Base-by-base conservation (phyloP, 352 stramenopile species). In the Pythium angustatum region DNA sequence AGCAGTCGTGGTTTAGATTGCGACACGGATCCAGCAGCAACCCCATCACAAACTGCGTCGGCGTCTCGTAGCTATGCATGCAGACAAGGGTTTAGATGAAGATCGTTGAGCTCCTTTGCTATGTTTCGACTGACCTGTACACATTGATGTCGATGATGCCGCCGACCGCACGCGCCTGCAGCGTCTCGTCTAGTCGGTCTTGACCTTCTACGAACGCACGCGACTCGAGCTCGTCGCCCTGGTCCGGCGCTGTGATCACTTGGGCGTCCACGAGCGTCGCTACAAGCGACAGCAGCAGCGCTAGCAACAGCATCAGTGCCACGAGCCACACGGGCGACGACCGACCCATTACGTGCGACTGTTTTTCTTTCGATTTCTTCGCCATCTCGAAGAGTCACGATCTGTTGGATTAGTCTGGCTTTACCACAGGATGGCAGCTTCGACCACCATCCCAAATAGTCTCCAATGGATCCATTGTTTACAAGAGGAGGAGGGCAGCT, bases 11-110 rank as follows among this genome's bases (percentile, higher is more conserved):
- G 1, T 65, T 47, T 11, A 73, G 83, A 34, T 79, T 60, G 5
- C 77, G 76, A 48, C 87, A 96, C 21, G 87, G 87, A 62, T 96
- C 83, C 36, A 96, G 27, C 36, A 96, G 65, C n/a, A 96, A 59
- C 6, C 87, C 86, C 34, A 96, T 93, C 34, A 81, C 70, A 33
- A 89, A 96, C 27, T 90, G 64, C 15, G 78, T 85, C 15, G 83
- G 81, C 41, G 77, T 62, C 12, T 62, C 58, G 49, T 84, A 77
- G 43, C 82, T 91, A 43, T 40, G 8, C 14, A 55, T 21, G n/a
- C n/a, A n/a, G n/a, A 61, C n/a, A 47, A n/a, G n/a, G n/a, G n/a
- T n/a, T n/a, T n/a, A n/a, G n/a, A n/a, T n/a, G n/a, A n/a, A n/a
- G n/a, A 9, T 44, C 36, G 14, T 10, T n/a, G 7, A 44, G 5